These are phyloP conservation scores for Neonectria coccinea DNA, from an alignment of 2,329 filamentous ascomycete genomes.

Conservation along the genomic window DNA sequence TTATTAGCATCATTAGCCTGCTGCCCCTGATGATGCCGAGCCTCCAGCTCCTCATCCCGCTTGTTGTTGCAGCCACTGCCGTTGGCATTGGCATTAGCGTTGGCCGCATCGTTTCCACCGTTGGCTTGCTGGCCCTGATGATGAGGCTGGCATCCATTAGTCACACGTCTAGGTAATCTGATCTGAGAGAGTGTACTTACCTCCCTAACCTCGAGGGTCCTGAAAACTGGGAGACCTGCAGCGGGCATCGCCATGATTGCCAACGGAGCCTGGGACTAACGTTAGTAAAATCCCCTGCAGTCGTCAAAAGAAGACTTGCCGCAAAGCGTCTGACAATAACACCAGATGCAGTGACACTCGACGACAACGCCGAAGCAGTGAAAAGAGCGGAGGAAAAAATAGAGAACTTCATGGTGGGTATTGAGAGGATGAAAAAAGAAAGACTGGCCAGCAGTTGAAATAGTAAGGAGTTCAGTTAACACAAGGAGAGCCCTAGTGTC, in stretches of 20 bases:
- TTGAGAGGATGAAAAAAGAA: neutral
- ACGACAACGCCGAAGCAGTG: neutral
- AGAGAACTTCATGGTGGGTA: constrained; percentile 10
- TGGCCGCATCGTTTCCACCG: neutral
- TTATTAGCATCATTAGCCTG: constrained; percentile 6
- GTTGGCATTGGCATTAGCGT: neutral
- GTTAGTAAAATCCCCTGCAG: neutral
- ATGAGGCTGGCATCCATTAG: constrained; percentile 16
- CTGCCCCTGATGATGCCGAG: constrained; percentile 18
- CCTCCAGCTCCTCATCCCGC: constrained; percentile 10
- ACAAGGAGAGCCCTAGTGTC: neutral
- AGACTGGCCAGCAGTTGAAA: constrained; percentile 24
- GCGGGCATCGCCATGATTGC: constrained; percentile 18
- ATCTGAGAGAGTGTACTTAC: neutral
- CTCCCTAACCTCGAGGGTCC: constrained; percentile 4
- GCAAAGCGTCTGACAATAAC: constrained; percentile 5
- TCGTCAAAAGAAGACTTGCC: neutral
- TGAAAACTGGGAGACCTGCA: neutral
- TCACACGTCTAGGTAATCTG: neutral
- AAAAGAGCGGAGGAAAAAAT: constrained; percentile 1
- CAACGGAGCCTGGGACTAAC: neutral
- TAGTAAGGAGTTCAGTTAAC: neutral
- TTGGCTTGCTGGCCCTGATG: constrained; percentile 11
- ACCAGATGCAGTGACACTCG: constrained; percentile 3
- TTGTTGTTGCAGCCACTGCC: constrained; percentile 12